These are phyloP conservation scores for Codiaeum variegatum DNA, from an alignment of 441 rosid species.

Conservation along the genomic window DNA sequence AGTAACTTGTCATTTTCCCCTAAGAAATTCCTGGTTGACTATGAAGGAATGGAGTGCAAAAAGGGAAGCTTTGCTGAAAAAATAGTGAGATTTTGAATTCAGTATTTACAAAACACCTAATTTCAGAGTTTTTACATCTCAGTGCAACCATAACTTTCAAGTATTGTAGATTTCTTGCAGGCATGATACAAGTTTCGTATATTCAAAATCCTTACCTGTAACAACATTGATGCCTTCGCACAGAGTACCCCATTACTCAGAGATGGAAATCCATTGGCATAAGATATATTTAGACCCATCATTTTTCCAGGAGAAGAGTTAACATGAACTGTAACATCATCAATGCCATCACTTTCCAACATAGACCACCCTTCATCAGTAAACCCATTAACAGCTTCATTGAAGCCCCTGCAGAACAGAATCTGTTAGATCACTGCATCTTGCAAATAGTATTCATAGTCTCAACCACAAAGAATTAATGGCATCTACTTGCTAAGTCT, in stretches of 20 bases:
- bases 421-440: conserved; percentile 16
- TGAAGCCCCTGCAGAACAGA: conserved; percentile 61
- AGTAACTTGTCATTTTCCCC: not conserved
- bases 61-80: not conserved
- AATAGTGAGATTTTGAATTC: not conserved
- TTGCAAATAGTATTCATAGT: not conserved
- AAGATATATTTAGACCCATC: conserved; percentile 78
- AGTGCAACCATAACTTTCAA: not conserved
- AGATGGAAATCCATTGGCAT: conserved; percentile 70
- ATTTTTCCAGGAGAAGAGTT: conserved; percentile 87
- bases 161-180: not conserved
- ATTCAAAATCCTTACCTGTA: conserved; percentile 52
- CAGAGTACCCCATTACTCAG: conserved; percentile 77
- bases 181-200: not conserved
- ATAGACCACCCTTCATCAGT: conserved; percentile 93
- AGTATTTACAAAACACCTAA: not conserved
- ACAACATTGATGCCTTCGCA: conserved; percentile 94
- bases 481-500: conserved; percentile 77
- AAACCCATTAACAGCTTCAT: conserved; percentile 93
- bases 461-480: conserved; percentile 1
- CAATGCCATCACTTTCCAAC: conserved; percentile 82
- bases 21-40: not conserved
- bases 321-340: conserved; percentile 85
- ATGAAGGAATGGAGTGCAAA: not conserved
- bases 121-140: not conserved